Percentiles rank a stretch among this genome's conserved stretches.
Evolutionary conservation across 495 filamentous ascomycete genomes (phyloP).

Genomic region (Pyronema domesticum): DNA sequence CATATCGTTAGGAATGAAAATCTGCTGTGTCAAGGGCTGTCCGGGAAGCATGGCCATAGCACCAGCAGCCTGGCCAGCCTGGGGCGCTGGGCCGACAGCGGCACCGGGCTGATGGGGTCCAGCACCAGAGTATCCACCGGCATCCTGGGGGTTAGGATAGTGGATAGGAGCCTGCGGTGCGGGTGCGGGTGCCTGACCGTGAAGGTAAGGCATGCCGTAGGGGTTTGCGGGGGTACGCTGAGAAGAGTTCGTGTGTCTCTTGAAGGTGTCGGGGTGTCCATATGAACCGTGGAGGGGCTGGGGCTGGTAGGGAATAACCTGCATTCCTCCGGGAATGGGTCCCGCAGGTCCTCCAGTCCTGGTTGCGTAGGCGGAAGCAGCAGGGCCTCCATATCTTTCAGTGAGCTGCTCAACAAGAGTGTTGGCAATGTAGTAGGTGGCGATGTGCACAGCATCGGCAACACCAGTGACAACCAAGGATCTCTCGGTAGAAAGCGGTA

Average conservation of each 20-base stretch:
- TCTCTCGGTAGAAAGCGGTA: constrained; percentile 84
- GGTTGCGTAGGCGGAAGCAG: constrained; percentile 90
- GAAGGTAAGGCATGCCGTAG: constrained; percentile 55
- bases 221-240: constrained; percentile 38
- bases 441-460: constrained; percentile 91
- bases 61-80: constrained; percentile 34
- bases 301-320: constrained; percentile 87
- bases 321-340: constrained; percentile 89
- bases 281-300: constrained; percentile 83
- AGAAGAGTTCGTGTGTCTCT: constrained; percentile 53
- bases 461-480: constrained; percentile 89
- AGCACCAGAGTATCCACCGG: constrained; percentile 47
- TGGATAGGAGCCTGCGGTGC: constrained; percentile 55
- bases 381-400: constrained; percentile 85
- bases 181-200: constrained; percentile 42
- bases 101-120: constrained; percentile 62
- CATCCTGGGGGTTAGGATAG: constrained; percentile 49
- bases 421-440: constrained; percentile 92
- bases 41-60: constrained; percentile 65
- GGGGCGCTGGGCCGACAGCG: constrained; percentile 31
- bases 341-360: constrained; percentile 84
- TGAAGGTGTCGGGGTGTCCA: constrained; percentile 75
- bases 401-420: constrained; percentile 92
- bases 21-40: constrained; percentile 87
- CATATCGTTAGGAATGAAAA: constrained; percentile 99